A percentile compares a stretch with the other conserved stretches of the same genome.
Conservation (phyloP, 768 basidiomycete genomes). For the Psilocybe cyanescens region DNA sequence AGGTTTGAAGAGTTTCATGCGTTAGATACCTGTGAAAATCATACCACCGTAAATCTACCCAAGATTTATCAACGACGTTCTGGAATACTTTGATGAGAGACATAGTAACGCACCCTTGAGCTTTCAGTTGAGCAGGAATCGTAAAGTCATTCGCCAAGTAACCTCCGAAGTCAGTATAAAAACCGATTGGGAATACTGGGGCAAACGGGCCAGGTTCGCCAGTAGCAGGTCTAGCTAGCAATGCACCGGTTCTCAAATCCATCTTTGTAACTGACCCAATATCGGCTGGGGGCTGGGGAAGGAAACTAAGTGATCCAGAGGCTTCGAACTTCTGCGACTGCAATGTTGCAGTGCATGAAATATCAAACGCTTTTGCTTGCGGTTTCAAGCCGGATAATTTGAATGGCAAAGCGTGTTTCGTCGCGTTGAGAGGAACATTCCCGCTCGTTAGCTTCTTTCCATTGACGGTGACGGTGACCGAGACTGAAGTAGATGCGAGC, state of each 20-base stretch:
- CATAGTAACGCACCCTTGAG: slow-evolving; percentile 49
- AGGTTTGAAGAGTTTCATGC: neutral
- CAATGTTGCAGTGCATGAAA: slow-evolving; percentile 43
- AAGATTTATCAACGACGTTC: neutral
- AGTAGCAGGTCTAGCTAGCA: slow-evolving; percentile 53
- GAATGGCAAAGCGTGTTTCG: slow-evolving; percentile 52
- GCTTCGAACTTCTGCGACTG: slow-evolving; percentile 47
- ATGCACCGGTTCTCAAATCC: slow-evolving; percentile 60
- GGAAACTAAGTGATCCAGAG: slow-evolving; percentile 46
- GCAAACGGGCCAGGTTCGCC: slow-evolving; percentile 54
- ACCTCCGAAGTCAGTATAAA: slow-evolving; percentile 64
- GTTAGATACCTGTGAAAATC: slow-evolving; percentile 20
- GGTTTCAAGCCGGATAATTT: slow-evolving; percentile 50
- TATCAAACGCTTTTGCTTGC: slow-evolving; percentile 37
- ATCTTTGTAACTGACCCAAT: slow-evolving; percentile 66
- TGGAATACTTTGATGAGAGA: neutral
- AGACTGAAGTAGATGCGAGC: slow-evolving; percentile 29
- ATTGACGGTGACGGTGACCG: slow-evolving; percentile 49
- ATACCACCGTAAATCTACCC: slow-evolving; percentile 43
- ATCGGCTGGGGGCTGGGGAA: slow-evolving; percentile 48
- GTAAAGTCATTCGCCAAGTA: slow-evolving; percentile 57
- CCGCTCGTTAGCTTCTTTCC: slow-evolving; percentile 48
- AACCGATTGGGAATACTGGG: slow-evolving; percentile 73
- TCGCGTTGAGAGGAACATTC: slow-evolving; percentile 52
- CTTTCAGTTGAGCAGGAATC: slow-evolving; percentile 57